Evolutionary conservation across 257 asterid species (phyloP).

Genomic region (Jaltomata sinuosa): DNA sequence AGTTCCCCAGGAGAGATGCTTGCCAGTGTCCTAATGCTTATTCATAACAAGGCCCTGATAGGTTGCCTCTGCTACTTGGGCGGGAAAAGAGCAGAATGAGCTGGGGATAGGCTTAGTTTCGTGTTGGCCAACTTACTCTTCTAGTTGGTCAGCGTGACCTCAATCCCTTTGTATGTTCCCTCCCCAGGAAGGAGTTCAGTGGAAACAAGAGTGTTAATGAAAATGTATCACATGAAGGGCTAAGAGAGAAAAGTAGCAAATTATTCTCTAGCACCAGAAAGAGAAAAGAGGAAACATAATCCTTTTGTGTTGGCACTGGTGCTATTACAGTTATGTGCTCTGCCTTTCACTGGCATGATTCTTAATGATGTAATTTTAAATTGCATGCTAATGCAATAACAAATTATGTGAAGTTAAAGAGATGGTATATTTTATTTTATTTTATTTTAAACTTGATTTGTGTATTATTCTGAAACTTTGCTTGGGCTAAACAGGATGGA

Average conservation of each 20-base stretch:
- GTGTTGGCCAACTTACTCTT: background rate
- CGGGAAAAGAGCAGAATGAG: background rate
- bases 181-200: background rate
- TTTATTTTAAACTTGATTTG: background rate
- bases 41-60: background rate
- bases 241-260: background rate
- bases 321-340: background rate
- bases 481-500: slow-evolving; percentile 65
- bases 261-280: background rate
- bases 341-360: background rate
- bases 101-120: background rate
- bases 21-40: background rate
- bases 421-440: background rate
- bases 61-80: background rate
- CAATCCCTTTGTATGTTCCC: background rate
- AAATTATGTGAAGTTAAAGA: background rate
- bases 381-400: background rate
- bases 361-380: background rate
- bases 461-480: background rate
- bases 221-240: background rate
- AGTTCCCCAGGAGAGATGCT: background rate
- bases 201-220: background rate
- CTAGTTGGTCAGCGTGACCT: background rate
- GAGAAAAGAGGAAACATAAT: background rate
- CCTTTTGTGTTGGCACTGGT: background rate